Evolutionary conservation across 768 basidiomycete genomes (phyloP).

Genomic region (Phylloporus sp.): DNA sequence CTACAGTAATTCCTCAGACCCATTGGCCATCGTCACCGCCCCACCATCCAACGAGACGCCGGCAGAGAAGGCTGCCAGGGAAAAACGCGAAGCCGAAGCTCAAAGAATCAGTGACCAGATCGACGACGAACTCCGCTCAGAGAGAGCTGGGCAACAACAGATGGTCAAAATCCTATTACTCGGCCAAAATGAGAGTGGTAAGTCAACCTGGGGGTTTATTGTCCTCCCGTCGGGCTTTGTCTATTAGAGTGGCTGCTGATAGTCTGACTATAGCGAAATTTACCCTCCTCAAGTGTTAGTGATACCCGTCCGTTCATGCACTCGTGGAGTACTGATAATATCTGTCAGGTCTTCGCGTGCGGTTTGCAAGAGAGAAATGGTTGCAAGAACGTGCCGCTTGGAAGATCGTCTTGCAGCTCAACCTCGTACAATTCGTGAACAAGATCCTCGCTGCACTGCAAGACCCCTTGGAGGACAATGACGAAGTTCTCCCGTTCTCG

Average conservation of each 20-base stretch:
- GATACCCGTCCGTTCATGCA: not conserved
- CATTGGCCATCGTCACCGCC: constrained; percentile 50
- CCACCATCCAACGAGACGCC: constrained; percentile 59
- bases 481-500: constrained; percentile 38
- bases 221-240: not conserved
- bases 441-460: constrained; percentile 60
- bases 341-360: constrained; percentile 64
- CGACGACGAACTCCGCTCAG: constrained; percentile 55
- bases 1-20: constrained; percentile 45
- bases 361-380: constrained; percentile 61
- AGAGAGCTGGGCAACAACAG: constrained; percentile 40
- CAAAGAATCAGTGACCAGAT: constrained; percentile 57
- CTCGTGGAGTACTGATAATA: constrained; percentile 5
- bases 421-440: constrained; percentile 69
- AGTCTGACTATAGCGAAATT: constrained; percentile 53
- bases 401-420: constrained; percentile 76
- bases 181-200: constrained; percentile 67
- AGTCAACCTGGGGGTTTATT: constrained; percentile 20
- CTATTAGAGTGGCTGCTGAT: not conserved
- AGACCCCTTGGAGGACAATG: constrained; percentile 44
- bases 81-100: constrained; percentile 52
- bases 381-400: constrained; percentile 65
- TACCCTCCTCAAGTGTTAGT: constrained; percentile 62
- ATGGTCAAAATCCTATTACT: constrained; percentile 56
- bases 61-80: constrained; percentile 41